These are phyloP conservation scores for Tylopilus orsonianus DNA, from an alignment of 1,284 basidiomycete species.

Conservation along the genomic window DNA sequence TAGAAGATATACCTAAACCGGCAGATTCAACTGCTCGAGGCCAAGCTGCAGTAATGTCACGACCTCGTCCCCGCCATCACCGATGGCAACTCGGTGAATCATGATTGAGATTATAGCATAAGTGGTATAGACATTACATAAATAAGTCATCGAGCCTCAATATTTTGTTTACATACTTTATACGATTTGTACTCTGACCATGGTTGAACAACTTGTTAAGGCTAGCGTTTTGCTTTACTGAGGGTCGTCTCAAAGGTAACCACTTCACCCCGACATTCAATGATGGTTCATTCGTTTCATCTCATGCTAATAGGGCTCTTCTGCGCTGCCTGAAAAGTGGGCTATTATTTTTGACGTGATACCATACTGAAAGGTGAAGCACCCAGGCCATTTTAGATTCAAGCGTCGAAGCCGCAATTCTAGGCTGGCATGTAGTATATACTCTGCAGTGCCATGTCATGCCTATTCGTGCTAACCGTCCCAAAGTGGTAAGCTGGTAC, in stretches of 20 bases:
- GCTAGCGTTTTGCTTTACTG: too few species aligned
- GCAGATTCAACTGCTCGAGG: constrained; percentile 1
- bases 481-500: not conserved
- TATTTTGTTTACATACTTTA: too few species aligned
- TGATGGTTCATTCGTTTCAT: not conserved
- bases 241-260: not conserved
- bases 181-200: too few species aligned
- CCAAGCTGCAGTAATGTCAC: not conserved
- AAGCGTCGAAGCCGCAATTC: too few species aligned
- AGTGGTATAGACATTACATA: too few species aligned
- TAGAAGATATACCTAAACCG: not conserved
- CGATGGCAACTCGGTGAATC: not conserved
- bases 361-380: not conserved
- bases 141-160: too few species aligned
- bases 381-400: not conserved
- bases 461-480: too few species aligned
- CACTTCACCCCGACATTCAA: too few species aligned
- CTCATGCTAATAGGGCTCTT: constrained; percentile 7
- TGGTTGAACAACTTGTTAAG: too few species aligned
- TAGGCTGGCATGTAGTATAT: too few species aligned
- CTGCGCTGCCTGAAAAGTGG: too few species aligned
- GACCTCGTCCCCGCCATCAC: not conserved
- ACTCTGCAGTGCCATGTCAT: too few species aligned
- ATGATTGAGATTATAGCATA: not conserved
- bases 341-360: not conserved